Evolutionary conservation across 768 basidiomycete species (phyloP).

Genomic region (Auriculariales sp.): DNA sequence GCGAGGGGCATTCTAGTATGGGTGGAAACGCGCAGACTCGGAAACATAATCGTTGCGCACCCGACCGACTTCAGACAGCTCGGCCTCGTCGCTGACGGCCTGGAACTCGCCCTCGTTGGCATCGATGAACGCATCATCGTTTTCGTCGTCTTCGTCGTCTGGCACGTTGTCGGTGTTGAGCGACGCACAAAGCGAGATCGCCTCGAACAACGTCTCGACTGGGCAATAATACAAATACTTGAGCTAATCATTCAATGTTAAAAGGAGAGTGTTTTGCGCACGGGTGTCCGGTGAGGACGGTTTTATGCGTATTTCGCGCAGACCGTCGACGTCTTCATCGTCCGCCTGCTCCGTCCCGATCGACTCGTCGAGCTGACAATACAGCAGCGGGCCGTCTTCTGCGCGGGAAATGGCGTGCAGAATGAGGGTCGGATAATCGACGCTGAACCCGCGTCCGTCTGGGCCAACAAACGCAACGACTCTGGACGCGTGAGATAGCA

Average conservation of each 20-base stretch:
- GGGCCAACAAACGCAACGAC: slow-evolving; percentile 64
- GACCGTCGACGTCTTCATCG: slow-evolving; percentile 29
- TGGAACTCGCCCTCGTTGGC: slow-evolving; percentile 25
- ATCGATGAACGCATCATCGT: slow-evolving; percentile 44
- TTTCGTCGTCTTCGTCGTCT: slow-evolving; percentile 26
- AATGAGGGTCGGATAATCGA: slow-evolving; percentile 81
- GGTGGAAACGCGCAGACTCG: slow-evolving; percentile 61
- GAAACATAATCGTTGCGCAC: slow-evolving; percentile 83
- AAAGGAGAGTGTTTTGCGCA: too few relatives aligned
- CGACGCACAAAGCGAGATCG: slow-evolving; percentile 73
- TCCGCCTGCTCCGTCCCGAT: slow-evolving; percentile 19
- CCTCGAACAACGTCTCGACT: slow-evolving; percentile 80
- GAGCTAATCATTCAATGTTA: too few relatives aligned
- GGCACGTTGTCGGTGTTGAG: slow-evolving; percentile 58
- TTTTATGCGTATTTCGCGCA: slow-evolving; percentile 72
- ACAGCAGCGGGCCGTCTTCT: slow-evolving; percentile 54
- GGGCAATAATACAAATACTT: slow-evolving; percentile 2
- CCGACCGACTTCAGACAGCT: slow-evolving; percentile 80
- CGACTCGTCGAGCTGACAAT: slow-evolving; percentile 87
- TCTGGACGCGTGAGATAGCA: slow-evolving; percentile 22
- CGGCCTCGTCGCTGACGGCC: slow-evolving; percentile 45
- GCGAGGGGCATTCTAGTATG: slow-evolving; percentile 55
- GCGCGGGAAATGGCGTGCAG: slow-evolving; percentile 83
- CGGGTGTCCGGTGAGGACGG: slow-evolving; percentile 44
- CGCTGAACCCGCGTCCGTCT: slow-evolving; percentile 58